phyloP scores from a whole-genome alignment of 192 early-diverging fungal species.

The Coemansia sp. region DNA sequence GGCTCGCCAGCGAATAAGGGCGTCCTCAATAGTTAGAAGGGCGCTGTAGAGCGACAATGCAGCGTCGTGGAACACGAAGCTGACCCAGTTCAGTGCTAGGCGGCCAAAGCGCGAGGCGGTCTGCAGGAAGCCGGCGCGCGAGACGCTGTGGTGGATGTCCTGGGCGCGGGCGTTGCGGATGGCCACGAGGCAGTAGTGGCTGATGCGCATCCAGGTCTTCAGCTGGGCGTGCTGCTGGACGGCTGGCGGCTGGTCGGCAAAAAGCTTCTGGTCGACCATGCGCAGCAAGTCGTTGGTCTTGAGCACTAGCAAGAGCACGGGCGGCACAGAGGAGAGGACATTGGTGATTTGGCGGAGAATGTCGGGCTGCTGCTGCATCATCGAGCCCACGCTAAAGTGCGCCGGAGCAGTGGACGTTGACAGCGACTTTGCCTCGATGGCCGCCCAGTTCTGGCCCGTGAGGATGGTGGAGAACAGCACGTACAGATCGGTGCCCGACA shows the following conservation, averaged over 20 bases:
- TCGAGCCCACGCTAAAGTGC: slow-evolving; percentile 55
- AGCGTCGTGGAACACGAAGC: slow-evolving; percentile 27
- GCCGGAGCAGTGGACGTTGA: slow-evolving; percentile 48
- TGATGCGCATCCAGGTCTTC: slow-evolving; percentile 39
- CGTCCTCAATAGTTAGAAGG: slow-evolving; percentile 23
- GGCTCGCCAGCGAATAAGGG: slow-evolving; percentile 22
- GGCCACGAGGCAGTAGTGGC: slow-evolving; percentile 47
- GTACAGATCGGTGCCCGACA: slow-evolving; percentile 82
- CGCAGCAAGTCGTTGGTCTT: slow-evolving; percentile 93
- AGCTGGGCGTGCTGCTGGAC: slow-evolving; percentile 53
- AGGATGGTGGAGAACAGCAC: slow-evolving; percentile 85
- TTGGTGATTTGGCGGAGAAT: slow-evolving; percentile 77
- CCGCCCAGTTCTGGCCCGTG: slow-evolving; percentile 84
- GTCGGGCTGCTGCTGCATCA: slow-evolving; percentile 61
- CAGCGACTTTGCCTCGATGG: slow-evolving; percentile 57
- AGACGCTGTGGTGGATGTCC: slow-evolving; percentile 22
- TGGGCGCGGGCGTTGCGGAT: slow-evolving; percentile 41
- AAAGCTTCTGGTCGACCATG: slow-evolving; percentile 62
- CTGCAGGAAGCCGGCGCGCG: slow-evolving; percentile 13
- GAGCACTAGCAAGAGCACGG: slow-evolving; percentile 83
- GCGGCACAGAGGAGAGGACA: slow-evolving; percentile 81
- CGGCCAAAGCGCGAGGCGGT: slow-evolving; percentile 7
- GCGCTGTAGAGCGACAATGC: slow-evolving; percentile 17
- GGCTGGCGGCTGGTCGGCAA: slow-evolving; percentile 42
- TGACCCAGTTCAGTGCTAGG: slow-evolving; percentile 28